Evolutionary conservation across 2,329 filamentous ascomycete genomes (phyloP).

Genomic region (Microdochium paspali): DNA sequence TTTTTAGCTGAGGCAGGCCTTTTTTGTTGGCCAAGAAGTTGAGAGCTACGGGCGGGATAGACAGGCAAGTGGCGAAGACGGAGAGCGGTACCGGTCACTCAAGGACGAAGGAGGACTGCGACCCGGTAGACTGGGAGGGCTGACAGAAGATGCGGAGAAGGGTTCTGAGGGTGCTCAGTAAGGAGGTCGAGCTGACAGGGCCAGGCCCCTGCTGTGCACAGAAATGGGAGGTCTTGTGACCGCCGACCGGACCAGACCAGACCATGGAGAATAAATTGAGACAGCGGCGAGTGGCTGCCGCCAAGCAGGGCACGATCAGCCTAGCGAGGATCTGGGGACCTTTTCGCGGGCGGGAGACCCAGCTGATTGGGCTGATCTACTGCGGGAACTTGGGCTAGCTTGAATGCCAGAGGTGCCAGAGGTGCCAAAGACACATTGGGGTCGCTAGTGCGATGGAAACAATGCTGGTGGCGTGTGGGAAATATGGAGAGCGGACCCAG

Average conservation of each 20-base stretch:
- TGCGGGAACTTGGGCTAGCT: not conserved
- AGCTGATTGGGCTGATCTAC: not conserved
- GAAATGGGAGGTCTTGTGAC: not conserved
- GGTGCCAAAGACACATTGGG: not conserved
- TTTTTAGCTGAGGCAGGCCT: too few relatives aligned
- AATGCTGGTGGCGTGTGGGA: not conserved
- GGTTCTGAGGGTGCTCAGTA: constrained; percentile 1
- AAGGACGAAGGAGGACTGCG: not conserved
- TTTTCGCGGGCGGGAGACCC: not conserved
- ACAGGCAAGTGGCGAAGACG: too few relatives aligned
- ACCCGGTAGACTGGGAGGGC: not conserved
- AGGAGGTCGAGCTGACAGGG: not conserved
- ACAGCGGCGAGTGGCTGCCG: too few relatives aligned
- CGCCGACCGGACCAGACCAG: not conserved
- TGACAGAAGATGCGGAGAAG: not conserved
- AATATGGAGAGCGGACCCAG: too few relatives aligned
- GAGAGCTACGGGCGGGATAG: too few relatives aligned
- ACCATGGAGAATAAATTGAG: too few relatives aligned
- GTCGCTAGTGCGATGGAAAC: not conserved
- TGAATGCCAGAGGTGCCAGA: too few relatives aligned
- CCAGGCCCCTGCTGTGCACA: not conserved
- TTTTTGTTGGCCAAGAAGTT: too few relatives aligned
- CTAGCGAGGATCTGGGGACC: not conserved
- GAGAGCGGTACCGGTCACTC: too few relatives aligned
- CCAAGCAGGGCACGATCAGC: too few relatives aligned